phyloP scores from a whole-genome alignment of 192 early-diverging fungal species.

The Backusella tuberculispora region DNA sequence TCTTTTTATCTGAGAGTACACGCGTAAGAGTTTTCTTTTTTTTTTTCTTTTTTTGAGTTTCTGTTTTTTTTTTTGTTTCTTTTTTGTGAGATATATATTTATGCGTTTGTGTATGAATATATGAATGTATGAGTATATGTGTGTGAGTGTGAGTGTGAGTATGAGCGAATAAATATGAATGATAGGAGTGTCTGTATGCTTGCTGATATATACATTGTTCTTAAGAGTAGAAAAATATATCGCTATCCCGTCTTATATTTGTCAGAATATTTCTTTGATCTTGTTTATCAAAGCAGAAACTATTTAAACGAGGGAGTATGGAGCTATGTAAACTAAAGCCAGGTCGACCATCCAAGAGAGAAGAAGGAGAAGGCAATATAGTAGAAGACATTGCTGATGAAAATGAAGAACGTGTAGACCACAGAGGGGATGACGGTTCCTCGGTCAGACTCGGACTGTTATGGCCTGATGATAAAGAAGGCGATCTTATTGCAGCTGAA shows the following conservation, averaged over 20 bases:
- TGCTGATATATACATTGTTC: background rate
- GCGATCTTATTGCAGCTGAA: background rate
- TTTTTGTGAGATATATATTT: too few relatives aligned
- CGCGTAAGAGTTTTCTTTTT: too few relatives aligned
- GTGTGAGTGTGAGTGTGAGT: too few relatives aligned
- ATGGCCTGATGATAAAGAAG: constrained; percentile 44
- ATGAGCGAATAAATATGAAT: too few relatives aligned
- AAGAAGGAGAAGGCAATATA: background rate
- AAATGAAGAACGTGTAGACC: background rate
- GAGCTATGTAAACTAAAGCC: background rate
- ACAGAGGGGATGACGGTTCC: background rate
- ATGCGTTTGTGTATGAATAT: too few relatives aligned
- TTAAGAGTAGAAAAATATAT: background rate
- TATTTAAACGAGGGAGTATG: background rate
- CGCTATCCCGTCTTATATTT: background rate
- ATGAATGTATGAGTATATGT: too few relatives aligned
- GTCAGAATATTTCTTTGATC: background rate
- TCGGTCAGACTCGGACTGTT: constrained; percentile 48
- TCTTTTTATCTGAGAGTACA: too few relatives aligned
- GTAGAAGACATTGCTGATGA: background rate
- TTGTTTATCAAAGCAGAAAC: background rate
- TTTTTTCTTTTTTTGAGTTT: too few relatives aligned
- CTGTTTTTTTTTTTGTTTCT: too few relatives aligned
- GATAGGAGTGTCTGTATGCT: too few relatives aligned
- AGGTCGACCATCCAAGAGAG: too few relatives aligned